Evolutionary conservation across 1,284 basidiomycete genomes (phyloP).

Genomic region (Trichosporon faecale): DNA sequence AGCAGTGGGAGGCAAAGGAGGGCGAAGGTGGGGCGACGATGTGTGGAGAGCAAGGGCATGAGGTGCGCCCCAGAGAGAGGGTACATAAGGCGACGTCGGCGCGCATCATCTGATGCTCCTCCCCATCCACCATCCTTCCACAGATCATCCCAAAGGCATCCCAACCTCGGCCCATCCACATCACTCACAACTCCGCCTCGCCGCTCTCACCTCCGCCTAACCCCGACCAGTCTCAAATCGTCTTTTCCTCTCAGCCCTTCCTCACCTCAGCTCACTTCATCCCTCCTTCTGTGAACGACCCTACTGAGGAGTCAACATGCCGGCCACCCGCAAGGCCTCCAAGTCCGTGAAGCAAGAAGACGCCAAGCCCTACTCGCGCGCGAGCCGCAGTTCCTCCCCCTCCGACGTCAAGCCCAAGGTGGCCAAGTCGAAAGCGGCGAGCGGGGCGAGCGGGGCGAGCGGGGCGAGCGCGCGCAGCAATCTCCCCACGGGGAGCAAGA

Average conservation of each 20-base stretch:
- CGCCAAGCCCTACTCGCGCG: neutral
- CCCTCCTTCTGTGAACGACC: too few species aligned
- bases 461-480: too few species aligned
- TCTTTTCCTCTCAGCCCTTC: too few species aligned
- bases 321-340: neutral
- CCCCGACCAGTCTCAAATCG: too few species aligned
- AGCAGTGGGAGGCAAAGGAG: neutral
- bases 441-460: too few species aligned
- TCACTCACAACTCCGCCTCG: neutral
- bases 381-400: neutral
- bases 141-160: neutral
- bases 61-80: too few species aligned
- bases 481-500: neutral
- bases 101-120: neutral
- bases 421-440: too few species aligned
- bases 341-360: neutral
- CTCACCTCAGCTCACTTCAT: too few species aligned
- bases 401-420: neutral
- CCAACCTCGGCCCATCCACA: neutral
- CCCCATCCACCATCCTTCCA: neutral
- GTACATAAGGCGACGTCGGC: neutral
- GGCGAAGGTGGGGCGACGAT: neutral
- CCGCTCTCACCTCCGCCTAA: neutral
- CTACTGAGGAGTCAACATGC: neutral
- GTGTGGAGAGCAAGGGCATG: neutral